phyloP scores from a whole-genome alignment of 208 protist genomes.

The Giardia duodenalis region DNA sequence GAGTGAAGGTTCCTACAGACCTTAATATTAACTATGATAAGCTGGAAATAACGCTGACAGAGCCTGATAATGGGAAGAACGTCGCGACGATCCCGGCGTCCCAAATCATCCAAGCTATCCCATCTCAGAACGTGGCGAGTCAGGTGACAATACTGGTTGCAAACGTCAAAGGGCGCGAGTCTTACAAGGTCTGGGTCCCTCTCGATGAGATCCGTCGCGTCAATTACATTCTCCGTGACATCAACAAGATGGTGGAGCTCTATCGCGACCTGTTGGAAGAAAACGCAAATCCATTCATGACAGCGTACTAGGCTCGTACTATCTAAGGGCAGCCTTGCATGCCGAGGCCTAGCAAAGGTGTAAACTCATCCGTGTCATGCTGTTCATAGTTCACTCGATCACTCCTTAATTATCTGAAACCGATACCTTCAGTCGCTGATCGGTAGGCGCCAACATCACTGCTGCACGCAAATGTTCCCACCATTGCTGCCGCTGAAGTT shows the following conservation, averaged over 20 bases:
- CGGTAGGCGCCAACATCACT: too few relatives aligned
- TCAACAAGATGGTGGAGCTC: slow-evolving; percentile 15
- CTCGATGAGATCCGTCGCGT: neutral
- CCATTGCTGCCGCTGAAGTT: slow-evolving; percentile 11
- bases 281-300: neutral
- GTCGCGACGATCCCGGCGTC: slow-evolving; percentile 19
- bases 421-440: too few relatives aligned
- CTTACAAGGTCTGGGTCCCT: slow-evolving; percentile 27
- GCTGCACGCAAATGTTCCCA: neutral
- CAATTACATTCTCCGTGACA: slow-evolving; percentile 17
- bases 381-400: too few relatives aligned
- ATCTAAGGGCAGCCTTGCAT: too few relatives aligned
- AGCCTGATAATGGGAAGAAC: slow-evolving; percentile 10
- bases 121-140: neutral
- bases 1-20: neutral
- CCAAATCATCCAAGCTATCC: neutral
- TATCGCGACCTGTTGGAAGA: slow-evolving; percentile 10
- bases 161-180: neutral
- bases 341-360: too few relatives aligned
- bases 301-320: too few relatives aligned
- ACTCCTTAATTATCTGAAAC: too few relatives aligned
- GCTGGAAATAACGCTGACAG: neutral
- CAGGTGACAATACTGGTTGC: slow-evolving; percentile 5
- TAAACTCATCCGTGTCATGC: too few relatives aligned
- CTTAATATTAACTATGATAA: neutral